Percentiles rank a stretch among this genome's conserved stretches.
These are phyloP conservation scores for Penstemon barbatus DNA, from an alignment of 257 asterid genomes.

Conservation along the genomic window DNA sequence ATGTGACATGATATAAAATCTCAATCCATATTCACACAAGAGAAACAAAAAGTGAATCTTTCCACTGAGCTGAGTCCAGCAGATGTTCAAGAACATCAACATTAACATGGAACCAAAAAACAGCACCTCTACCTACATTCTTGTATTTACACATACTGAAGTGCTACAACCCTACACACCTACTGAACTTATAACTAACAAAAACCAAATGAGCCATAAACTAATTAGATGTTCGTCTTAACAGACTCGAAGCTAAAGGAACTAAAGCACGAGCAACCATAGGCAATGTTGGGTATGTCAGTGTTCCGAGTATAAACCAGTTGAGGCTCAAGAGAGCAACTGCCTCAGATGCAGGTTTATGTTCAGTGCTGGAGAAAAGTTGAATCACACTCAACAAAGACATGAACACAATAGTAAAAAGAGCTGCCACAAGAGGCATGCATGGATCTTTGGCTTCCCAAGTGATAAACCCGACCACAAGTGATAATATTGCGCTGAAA, in stretches of 20 bases:
- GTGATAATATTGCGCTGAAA: slow-evolving; percentile 51
- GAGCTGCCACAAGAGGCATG: slow-evolving; percentile 64
- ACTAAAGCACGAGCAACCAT: slow-evolving; percentile 34
- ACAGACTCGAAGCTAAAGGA: slow-evolving; percentile 27
- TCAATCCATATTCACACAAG: too few species aligned
- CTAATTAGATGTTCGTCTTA: not conserved
- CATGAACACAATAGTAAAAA: slow-evolving; percentile 51
- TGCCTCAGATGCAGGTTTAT: slow-evolving; percentile 49
- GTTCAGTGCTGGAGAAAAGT: slow-evolving; percentile 38
- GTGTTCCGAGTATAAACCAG: slow-evolving; percentile 68
- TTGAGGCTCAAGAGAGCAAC: slow-evolving; percentile 73
- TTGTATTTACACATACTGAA: too few species aligned
- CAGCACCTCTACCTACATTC: too few species aligned
- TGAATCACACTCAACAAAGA: slow-evolving; percentile 53
- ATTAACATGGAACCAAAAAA: too few species aligned
- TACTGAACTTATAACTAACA: not conserved
- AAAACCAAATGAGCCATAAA: not conserved
- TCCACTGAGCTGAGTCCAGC: too few species aligned
- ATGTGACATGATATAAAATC: too few species aligned
- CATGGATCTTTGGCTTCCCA: slow-evolving; percentile 68
- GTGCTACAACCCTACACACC: not conserved
- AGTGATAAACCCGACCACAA: slow-evolving; percentile 56
- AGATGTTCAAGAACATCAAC: too few species aligned
- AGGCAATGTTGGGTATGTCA: slow-evolving; percentile 57
- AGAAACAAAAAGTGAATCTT: too few species aligned